These are phyloP conservation scores for Ophiobolus disseminans DNA, from an alignment of 2,329 filamentous ascomycete genomes.

Conservation along the genomic window DNA sequence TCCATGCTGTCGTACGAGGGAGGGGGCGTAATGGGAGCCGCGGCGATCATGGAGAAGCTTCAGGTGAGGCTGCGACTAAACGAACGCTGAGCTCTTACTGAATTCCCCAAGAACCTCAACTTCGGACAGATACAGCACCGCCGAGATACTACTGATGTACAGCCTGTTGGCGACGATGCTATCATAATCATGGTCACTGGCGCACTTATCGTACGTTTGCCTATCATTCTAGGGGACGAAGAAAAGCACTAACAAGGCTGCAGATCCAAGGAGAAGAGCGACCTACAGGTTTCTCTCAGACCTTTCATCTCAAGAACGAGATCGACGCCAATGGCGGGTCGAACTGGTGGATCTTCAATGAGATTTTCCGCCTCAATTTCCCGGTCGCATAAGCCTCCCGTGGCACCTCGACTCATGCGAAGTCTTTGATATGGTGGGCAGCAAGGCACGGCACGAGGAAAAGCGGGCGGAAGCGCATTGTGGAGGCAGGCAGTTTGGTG, in stretches of 20 bases:
- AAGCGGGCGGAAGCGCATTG: neutral
- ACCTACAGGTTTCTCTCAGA: slow-evolving; percentile 90
- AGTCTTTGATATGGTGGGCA: slow-evolving; percentile 20
- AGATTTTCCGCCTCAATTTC: slow-evolving; percentile 91
- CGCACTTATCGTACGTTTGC: slow-evolving; percentile 72
- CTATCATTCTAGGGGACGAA: neutral
- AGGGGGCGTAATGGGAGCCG: slow-evolving; percentile 67
- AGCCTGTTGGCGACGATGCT: slow-evolving; percentile 72
- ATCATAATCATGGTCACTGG: slow-evolving; percentile 91
- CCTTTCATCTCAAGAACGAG: slow-evolving; percentile 85
- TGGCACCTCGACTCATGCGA: slow-evolving; percentile 13
- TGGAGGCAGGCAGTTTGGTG: too few species aligned
- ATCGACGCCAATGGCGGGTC: slow-evolving; percentile 51
- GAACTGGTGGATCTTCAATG: slow-evolving; percentile 86
- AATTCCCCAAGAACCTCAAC: slow-evolving; percentile 76
- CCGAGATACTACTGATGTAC: slow-evolving; percentile 79
- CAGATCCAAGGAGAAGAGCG: slow-evolving; percentile 85
- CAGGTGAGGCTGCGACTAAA: slow-evolving; percentile 61
- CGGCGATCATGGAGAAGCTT: slow-evolving; percentile 80
- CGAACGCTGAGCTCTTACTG: neutral
- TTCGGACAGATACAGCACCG: slow-evolving; percentile 84
- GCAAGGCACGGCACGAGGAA: slow-evolving; percentile 9
- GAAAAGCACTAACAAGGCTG: slow-evolving; percentile 16
- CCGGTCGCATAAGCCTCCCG: slow-evolving; percentile 48
- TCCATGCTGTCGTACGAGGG: slow-evolving; percentile 97